Evolutionary conservation across 1,139 yeast genomes (phyloP), one percentile per base, ranked within the genome.

Genomic region (Blastobotrys buckinghamii): DNA sequence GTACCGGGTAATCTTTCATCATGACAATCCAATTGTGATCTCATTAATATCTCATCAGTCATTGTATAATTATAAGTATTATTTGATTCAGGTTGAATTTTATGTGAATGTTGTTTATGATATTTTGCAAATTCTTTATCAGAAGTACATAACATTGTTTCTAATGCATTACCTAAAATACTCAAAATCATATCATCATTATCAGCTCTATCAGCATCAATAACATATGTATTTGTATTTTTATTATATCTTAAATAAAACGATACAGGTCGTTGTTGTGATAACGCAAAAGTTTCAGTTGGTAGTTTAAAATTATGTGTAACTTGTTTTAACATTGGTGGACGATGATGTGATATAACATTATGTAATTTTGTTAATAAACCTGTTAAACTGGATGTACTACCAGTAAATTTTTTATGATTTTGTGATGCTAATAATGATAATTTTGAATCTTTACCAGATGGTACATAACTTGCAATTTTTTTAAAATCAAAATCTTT

Each of bases 11-110:
- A 70, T 32, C 87, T 68, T 0, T 74, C 69, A 63, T 88, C 92
- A 53, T 74, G 73, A 55, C 97, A 89, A 66, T 92, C 98, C 52
- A 92, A 73, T 65, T 92, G 98, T 0, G 97, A 90, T 55, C 98
- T 73, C 79, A 92, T 76, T 26, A 92, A 64, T 56, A 92, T 85
- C 39, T 76, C 74, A 1, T 83, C 90, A 52, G 78, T 71, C 33
- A 72, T 68, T 4, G 95, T 81, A 65, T 87, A 89, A 61, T 89
- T 92, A 61, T 89, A 90, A 2, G 71, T 65, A 59, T 20, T 55
- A 54, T 53, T 60, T 5, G 40, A 30, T 2, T 38, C 44, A 16
- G 24, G 15, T 27, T 5, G 27, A 6, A n/a, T n/a, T n/a, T 24
- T n/a, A 33, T 52, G 52, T 2, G 57, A 52, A 30, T 44, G 24